Evolutionary conservation across 1,139 yeast genomes (phyloP), one percentile per base, ranked within the genome.

Genomic region (Sugiyamaella japonica): DNA sequence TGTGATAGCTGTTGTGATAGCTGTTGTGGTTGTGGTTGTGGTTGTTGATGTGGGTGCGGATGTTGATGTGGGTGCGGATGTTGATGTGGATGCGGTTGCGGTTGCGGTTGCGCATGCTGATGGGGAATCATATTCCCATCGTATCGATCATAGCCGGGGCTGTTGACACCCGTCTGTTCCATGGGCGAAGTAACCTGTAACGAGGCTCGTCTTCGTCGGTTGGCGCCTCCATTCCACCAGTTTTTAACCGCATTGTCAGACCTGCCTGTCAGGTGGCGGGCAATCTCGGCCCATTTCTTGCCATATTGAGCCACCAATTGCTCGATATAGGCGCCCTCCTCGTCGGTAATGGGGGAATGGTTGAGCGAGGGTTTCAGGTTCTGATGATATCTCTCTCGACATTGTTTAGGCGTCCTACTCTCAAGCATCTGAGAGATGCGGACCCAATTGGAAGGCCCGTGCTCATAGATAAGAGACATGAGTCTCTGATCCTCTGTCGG

Each of bases 161-260:
- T 32, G 57, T 49, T 42, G 61, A 49, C 34, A 56, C 58, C 25
- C 3, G 25, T 36, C 49, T 44, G 48, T 10, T 59, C 36, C 40
- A 40, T 42, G 20, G 53, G 37, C 54, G 58, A 50, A 45, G 61
- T 50, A 63, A 56, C 56, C 38, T 53, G 56, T 23, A 59, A 52
- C 6, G 75, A 69, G 1, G 84, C 83, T 59, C 88, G 69, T 62
- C 89, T 78, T 60, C 95, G 74, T 57, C 95, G 77, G 65, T 86
- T 88, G 15, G 95, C 91, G 10, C 95, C 95, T 7, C 96, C 95
- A 66, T 90, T 90, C 97, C 96, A 90, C 97, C 97, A 90, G 72
- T 89, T 89, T 68, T 90, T 90, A 63, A 90, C 89, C 29, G 96
- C 93, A 70, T 90, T 90, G 70, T 90, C 97, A 15, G 89, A 81